Percentiles rank a stretch among this genome's conserved stretches.
phyloP scores from a whole-genome alignment of 169 alveolate species.

The Plasmodium knowlesi region DNA sequence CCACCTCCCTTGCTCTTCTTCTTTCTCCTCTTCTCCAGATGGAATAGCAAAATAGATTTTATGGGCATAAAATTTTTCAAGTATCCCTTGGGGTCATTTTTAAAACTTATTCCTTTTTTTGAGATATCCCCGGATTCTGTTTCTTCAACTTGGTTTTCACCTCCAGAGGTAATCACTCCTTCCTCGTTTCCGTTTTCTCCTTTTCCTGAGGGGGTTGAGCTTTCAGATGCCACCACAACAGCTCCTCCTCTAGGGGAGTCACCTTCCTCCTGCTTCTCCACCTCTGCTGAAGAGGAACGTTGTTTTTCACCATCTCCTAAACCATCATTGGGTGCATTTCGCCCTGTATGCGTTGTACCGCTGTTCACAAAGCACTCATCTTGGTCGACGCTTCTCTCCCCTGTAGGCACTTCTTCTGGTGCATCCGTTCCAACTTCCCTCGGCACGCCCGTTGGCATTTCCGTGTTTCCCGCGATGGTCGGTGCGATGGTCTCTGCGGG shows the following conservation, averaged over 20 bases:
- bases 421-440: not conserved
- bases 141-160: not conserved
- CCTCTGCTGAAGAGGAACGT: not conserved
- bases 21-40: slow-evolving; percentile 25
- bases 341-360: not conserved
- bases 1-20: slow-evolving; percentile 7
- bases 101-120: not conserved
- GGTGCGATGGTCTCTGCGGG: not conserved
- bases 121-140: not conserved
- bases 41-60: slow-evolving; percentile 41
- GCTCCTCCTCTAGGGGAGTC: not conserved
- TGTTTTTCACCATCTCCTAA: not conserved
- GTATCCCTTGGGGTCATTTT: not conserved
- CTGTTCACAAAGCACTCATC: not conserved
- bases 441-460: not conserved
- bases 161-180: not conserved
- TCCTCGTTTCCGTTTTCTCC: not conserved
- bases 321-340: not conserved
- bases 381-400: not conserved
- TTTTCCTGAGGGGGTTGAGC: not conserved
- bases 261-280: not conserved
- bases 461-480: not conserved
- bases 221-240: not conserved
- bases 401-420: not conserved
- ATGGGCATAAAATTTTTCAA: slow-evolving; percentile 27